Base-by-base conservation (phyloP, 768 basidiomycete species). In the Agaricus bisporus region DNA sequence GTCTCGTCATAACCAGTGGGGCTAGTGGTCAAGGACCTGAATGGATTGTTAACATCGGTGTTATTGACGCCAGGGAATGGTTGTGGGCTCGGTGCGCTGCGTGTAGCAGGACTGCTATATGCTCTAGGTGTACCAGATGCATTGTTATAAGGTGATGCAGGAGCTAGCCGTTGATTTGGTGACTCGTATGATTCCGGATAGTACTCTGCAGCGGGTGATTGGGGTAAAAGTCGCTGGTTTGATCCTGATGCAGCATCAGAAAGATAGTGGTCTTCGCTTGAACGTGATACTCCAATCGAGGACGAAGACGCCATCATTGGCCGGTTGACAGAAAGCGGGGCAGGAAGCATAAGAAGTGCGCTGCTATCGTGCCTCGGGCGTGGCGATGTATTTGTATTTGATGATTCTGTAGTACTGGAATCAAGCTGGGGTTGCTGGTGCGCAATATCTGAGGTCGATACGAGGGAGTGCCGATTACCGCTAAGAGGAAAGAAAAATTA, bases 371-470 rank as follows among this genome's bases (percentile, higher is more conserved):
- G 76, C 37, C 86, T 74, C 20, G 74, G 76, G 9, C 88, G 80
- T 36, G 67, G 72, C n/a, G 61, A 62, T 37, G 64, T 63, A 41
- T 63, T 68, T 54, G 72, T 73, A 35, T 66, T 73, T 4, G 75
- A 69, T 12, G 81, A 84, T 36, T 90, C 86, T 41, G 80, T 59
- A 2, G 86, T 87, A 59, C 79, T 85, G 10, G 75, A 66, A 58
- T 88, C 83, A 57, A 70, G 74, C 12, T 70, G 72, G 49, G 74
- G 70, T n/a, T 74, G 76, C 26, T 80, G 72, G 56, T 79, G 77
- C 55, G 81, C 82, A n/a, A 79, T 75, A 59, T 94, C 91, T 48
- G 84, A 82, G 41, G 83, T 85, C 2, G 91, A 95, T 15, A 83
- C 80, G 63, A 87, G 66, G 10, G 92, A 95, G 62, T 89, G 86